These are phyloP conservation scores for Pichia sp. DNA, from an alignment of 1,139 yeast species.

Conservation along the genomic window DNA sequence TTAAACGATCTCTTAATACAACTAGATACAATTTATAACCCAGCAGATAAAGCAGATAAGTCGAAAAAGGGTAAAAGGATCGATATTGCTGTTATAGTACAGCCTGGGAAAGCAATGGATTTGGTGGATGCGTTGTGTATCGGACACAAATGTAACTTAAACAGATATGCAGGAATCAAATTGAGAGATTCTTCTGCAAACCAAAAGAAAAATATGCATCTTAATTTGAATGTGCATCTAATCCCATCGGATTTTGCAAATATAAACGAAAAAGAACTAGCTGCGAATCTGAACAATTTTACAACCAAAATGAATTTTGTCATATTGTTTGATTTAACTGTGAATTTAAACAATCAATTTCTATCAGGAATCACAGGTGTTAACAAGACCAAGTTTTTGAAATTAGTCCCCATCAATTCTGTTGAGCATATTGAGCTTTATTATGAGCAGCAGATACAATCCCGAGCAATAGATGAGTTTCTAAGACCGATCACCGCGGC, in stretches of 20 bases:
- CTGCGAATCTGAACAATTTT: constrained; percentile 6
- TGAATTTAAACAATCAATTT: constrained; percentile 38
- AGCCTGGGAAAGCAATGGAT: constrained; percentile 66
- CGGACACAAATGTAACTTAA: constrained; percentile 63
- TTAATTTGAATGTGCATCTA: constrained; percentile 37
- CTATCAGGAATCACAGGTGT: constrained; percentile 18
- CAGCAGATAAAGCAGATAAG: constrained; percentile 18
- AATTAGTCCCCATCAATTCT: constrained; percentile 72
- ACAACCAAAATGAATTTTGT: constrained; percentile 37
- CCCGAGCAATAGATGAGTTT: constrained; percentile 35
- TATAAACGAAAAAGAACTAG: constrained; percentile 26
- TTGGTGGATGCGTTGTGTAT: constrained; percentile 70
- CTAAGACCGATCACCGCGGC: constrained; percentile 73
- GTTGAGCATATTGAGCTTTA: constrained; percentile 63
- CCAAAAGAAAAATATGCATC: constrained; percentile 35
- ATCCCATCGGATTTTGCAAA: constrained; percentile 45
- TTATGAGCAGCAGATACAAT: constrained; percentile 32
- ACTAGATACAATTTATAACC: constrained; percentile 25
- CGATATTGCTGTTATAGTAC: constrained; percentile 48
- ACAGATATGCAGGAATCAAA: constrained; percentile 60
- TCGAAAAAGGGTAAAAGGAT: constrained; percentile 21
- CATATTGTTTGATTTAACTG: constrained; percentile 68
- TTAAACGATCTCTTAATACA: constrained; percentile 55
- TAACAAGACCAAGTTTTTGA: constrained; percentile 48
- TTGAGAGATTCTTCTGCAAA: constrained; percentile 29